Conservation (phyloP, 208 protist genomes). For the Acanthamoeba polyphaga region DNA sequence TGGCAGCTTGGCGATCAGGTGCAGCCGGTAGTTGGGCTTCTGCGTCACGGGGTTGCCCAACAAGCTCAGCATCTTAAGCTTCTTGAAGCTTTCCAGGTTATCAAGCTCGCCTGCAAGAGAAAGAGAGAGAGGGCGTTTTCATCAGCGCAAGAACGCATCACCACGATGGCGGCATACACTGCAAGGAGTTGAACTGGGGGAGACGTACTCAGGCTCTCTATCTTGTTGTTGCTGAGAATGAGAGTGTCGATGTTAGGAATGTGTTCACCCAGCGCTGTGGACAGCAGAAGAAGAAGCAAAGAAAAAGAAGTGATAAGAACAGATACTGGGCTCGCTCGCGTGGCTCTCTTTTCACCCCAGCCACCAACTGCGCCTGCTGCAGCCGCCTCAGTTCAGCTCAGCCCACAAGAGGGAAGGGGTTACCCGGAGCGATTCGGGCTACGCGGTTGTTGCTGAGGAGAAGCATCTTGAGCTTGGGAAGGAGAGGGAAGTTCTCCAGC, state of each 20-base stretch:
- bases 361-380: no score
- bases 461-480: constrained; percentile 89
- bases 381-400: no score
- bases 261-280: not conserved
- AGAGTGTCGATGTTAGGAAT: constrained; percentile 90
- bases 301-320: not conserved
- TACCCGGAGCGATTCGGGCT: constrained; percentile 78
- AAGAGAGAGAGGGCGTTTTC: not conserved
- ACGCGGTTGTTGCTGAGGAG: constrained; percentile 91
- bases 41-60: constrained; percentile 89
- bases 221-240: constrained; percentile 90
- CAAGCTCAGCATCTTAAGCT: constrained; percentile 84
- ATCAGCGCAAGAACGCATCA: not conserved
- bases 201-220: constrained; percentile 58
- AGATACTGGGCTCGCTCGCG: not conserved
- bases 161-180: no score
- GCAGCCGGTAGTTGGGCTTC: constrained; percentile 88
- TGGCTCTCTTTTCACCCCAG: not conserved
- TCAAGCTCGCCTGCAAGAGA: constrained; percentile 15
- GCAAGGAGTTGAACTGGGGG: not conserved
- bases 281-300: not conserved
- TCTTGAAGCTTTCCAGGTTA: constrained; percentile 81
- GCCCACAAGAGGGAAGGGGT: constrained; percentile 53
- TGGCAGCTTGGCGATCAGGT: constrained; percentile 89
- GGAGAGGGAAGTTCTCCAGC: constrained; percentile 90